Percentiles rank a stretch among this genome's conserved stretches.
Conservation (phyloP, 1,139 yeast species). For the Ashbya aceris region DNA sequence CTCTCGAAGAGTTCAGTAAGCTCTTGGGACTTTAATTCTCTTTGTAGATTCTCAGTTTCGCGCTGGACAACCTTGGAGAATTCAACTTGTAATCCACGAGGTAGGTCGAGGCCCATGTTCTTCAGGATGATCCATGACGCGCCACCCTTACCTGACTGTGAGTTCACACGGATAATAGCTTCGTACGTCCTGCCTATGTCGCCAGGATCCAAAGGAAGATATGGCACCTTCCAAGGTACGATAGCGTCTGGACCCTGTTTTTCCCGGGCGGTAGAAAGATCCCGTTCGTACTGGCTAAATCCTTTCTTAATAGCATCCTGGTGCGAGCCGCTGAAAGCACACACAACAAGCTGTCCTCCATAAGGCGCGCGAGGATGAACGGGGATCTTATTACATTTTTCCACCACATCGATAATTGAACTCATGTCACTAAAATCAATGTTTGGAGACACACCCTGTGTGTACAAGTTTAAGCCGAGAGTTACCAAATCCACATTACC, state of each 20-base stretch:
- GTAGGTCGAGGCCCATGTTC: conserved; percentile 81
- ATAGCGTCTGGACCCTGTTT: neutral
- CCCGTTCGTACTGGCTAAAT: conserved; percentile 51
- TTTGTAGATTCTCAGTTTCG: conserved; percentile 73
- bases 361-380: conserved; percentile 92
- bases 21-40: conserved; percentile 73
- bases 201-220: conserved; percentile 90
- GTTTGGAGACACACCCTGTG: conserved; percentile 83
- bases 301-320: conserved; percentile 99
- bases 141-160: conserved; percentile 98
- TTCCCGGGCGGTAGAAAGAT: conserved; percentile 37
- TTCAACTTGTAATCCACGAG: conserved; percentile 83
- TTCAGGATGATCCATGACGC: conserved; percentile 95
- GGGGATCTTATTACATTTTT: conserved; percentile 90
- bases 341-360: conserved; percentile 92
- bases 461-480: conserved; percentile 83
- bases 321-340: conserved; percentile 95
- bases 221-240: conserved; percentile 71
- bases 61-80: conserved; percentile 78
- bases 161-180: conserved; percentile 95
- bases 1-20: conserved; percentile 44
- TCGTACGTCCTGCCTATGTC: conserved; percentile 96
- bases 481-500: conserved; percentile 96
- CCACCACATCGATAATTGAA: conserved; percentile 76
- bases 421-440: conserved; percentile 81